Percentiles rank a stretch among this genome's conserved stretches.
Conservation (phyloP, 177 flowering plant genomes). For the Telopea speciosissima region DNA sequence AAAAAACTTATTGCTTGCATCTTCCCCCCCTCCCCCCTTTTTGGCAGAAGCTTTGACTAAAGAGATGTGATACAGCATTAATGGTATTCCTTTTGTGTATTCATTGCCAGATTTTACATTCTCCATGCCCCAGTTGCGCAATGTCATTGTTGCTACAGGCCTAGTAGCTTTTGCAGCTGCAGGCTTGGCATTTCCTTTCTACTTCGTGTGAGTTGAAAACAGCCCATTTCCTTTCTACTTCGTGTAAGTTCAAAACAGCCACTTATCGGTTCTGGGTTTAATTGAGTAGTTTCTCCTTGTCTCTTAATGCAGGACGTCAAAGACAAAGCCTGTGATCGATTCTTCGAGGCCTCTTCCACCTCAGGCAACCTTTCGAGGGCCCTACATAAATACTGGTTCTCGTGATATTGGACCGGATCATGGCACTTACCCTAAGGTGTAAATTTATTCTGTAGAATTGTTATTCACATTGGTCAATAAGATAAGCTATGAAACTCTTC, state of each 20-base stretch:
- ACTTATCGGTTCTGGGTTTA: neutral
- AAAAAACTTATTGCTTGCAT: too few relatives aligned
- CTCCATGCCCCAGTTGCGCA: conserved; percentile 50
- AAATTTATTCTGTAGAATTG: neutral
- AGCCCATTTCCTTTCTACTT: conserved; percentile 88
- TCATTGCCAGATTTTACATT: conserved; percentile 9
- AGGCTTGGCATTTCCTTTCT: conserved; percentile 89
- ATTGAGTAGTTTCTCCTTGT: neutral
- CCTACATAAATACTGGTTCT: conserved; percentile 92
- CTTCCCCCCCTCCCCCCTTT: too few relatives aligned
- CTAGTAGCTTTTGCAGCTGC: conserved; percentile 70
- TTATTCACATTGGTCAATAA: too few relatives aligned
- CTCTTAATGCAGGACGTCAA: conserved; percentile 45
- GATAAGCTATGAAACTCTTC: too few relatives aligned
- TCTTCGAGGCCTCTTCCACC: conserved; percentile 89
- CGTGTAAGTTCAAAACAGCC: conserved; percentile 51
- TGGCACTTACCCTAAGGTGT: conserved; percentile 49
- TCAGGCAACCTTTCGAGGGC: conserved; percentile 91
- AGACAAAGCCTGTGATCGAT: conserved; percentile 64
- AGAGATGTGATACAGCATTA: neutral
- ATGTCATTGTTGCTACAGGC: conserved; percentile 66
- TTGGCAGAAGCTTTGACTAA: too few relatives aligned
- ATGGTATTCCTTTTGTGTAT: neutral
- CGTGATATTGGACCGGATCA: conserved; percentile 88
- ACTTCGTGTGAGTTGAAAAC: too few relatives aligned